Percentiles rank a stretch among this genome's conserved stretches.
These are phyloP conservation scores for Leccinellum albellum DNA, from an alignment of 768 basidiomycete species.

Conservation along the genomic window DNA sequence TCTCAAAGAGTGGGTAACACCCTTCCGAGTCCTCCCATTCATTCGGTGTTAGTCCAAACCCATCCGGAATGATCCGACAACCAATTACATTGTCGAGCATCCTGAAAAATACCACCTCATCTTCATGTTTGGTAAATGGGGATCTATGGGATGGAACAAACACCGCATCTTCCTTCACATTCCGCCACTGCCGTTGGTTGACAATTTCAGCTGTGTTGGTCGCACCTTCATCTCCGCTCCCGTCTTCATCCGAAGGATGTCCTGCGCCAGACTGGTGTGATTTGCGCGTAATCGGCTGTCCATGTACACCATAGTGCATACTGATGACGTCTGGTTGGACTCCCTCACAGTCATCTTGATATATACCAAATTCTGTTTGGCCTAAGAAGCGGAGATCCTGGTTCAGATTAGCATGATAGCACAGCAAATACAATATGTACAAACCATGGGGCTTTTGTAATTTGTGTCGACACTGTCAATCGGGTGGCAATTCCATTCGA, in stretches of 20 bases:
- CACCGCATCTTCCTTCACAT: not conserved
- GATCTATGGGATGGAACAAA: not conserved
- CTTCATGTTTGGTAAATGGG: conserved; percentile 9
- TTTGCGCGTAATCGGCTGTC: not conserved
- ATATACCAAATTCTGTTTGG: conserved; percentile 4
- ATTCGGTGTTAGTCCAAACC: conserved; percentile 10
- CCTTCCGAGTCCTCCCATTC: conserved; percentile 15
- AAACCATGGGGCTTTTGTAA: conserved; percentile 8
- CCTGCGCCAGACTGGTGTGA: not conserved
- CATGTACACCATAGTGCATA: not conserved
- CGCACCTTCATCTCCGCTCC: not conserved
- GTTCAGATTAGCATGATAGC: not conserved
- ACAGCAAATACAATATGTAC: not conserved
- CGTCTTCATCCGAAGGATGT: conserved; percentile 1
- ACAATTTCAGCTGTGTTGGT: not conserved
- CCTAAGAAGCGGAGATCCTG: conserved; percentile 14
- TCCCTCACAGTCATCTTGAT: conserved; percentile 4
- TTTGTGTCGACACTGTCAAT: conserved; percentile 5
- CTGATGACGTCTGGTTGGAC: not conserved
- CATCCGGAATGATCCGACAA: not conserved
- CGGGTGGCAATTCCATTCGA: conserved; percentile 40
- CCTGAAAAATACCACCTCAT: not conserved
- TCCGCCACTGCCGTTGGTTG: not conserved
- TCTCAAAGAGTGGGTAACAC: conserved; percentile 9
- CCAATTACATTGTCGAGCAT: not conserved